Evolutionary conservation across 331 rosid genomes (phyloP).

Genomic region (Dryas integrifolia): DNA sequence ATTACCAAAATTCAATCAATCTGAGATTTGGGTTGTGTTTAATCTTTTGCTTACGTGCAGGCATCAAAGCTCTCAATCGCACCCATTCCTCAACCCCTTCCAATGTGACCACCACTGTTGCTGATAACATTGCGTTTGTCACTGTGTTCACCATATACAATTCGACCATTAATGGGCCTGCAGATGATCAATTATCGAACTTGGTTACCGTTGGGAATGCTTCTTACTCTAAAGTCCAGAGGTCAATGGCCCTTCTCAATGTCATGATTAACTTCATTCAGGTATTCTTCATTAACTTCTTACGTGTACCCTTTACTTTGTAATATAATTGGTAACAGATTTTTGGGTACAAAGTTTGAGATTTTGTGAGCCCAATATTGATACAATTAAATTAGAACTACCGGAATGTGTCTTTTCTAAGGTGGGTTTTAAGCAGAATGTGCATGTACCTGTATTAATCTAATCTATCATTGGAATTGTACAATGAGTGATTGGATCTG

Average conservation of each 20-base stretch:
- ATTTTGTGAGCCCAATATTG: background rate
- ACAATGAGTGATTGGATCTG: no score
- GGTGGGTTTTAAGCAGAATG: no score
- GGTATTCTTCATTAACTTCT: slow-evolving; percentile 35
- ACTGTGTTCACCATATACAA: slow-evolving; percentile 76
- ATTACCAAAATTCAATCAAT: no score
- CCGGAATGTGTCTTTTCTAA: background rate
- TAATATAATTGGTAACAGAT: background rate
- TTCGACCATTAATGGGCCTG: slow-evolving; percentile 35
- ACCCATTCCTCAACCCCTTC: slow-evolving; percentile 41
- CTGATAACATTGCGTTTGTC: slow-evolving; percentile 51
- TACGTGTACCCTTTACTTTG: no score
- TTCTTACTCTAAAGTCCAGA: slow-evolving; percentile 62
- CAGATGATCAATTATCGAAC: slow-evolving; percentile 45
- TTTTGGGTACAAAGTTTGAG: background rate
- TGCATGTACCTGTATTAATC: no score
- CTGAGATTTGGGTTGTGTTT: background rate
- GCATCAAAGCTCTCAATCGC: slow-evolving; percentile 70
- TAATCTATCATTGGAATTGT: no score
- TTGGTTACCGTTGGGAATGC: slow-evolving; percentile 56
- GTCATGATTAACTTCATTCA: slow-evolving; percentile 73
- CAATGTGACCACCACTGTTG: slow-evolving; percentile 21
- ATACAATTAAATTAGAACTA: no score
- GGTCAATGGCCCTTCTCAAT: slow-evolving; percentile 75
- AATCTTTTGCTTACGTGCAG: slow-evolving; percentile 35